Base-by-base conservation (phyloP, 495 filamentous ascomycete genomes). In the Glarea lozoyensis region DNA sequence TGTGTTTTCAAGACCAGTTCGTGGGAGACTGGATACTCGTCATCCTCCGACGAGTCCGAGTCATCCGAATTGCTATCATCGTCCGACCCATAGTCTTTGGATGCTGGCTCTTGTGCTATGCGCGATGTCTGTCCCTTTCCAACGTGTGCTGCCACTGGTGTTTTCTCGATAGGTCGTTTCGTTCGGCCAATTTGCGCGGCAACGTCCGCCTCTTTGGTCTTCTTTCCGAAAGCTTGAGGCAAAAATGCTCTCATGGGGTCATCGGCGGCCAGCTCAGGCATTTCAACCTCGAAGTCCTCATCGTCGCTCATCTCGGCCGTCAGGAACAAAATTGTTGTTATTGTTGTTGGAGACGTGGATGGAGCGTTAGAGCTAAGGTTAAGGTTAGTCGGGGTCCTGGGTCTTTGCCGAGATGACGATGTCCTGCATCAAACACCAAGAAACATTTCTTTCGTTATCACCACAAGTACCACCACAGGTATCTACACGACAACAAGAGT, bases 1-100 rank as follows among this genome's bases (percentile, higher is more conserved):
- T 98, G 92, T 9, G 89, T 90, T 58, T 90, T 93, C 46, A 98
- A 66, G 15, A 90, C 65, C 52, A 98, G 72, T 61, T 96, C 89
- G 53, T 98, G 92, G 6, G 92, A 93, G 13, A 94, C 80, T 2
- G 92, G 92, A 45, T 84, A 96, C 48, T 92, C 87, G 54, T 95
- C 90, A 11, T 89, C 85, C 15, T 88, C 82, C 4, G 74, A 69
- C 13, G 73, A 67, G 27, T 78, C 73, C 16, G 76, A 71, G 30
- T 73, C 72, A 10, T 79, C 75, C 10, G 70, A 65, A 27, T 75
- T 71, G 38, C 69, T 67, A 36, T 73, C 66, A 29, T 75, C 66
- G 22, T 72, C 68, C 65, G 50, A 46, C 33, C 65, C 56, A 17
- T 50, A 57, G 42, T 67, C 69, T 23, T 62, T 57, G 13, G 36